Evolutionary conservation across 163 green algal species (phyloP), one percentile per base, ranked within the genome.

Genomic region (Chloromonas sp.): DNA sequence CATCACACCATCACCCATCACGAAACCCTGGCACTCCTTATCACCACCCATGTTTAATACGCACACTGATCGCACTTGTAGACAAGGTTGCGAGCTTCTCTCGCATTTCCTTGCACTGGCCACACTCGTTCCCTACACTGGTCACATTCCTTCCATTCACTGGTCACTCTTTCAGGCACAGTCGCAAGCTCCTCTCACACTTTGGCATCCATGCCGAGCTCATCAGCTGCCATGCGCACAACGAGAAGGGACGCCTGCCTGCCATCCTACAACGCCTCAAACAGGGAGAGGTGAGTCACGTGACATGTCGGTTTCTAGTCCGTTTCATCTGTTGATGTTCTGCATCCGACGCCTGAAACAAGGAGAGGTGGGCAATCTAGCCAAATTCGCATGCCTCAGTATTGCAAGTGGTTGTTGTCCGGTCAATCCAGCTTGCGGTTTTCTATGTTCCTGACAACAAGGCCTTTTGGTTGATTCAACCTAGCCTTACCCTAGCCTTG

Each of bases 151-250:
- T 36, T 36, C 36, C 36, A 36, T 36, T 36, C 36, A 36, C 36
- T 36, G 36, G 36, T 36, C 36, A 36, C 36, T 36, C 36, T 36
- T 36, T 36, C 66, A 74, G 66, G 66, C 93, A 95, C 85, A 97
- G 90, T 0, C 71, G 89, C 0, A 92, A 94, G 87, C 93, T 98
- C 84, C 89, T 98, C 57, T 84, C 85, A 57, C 62, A 84, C 8
- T 95, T 91, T 81, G 86, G 81, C 70, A 94, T 98, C 60, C 60
- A 57, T 8, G 88, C 86, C 0, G 83, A 82, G 11, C 88, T 96
- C 13, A 60, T 92, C 59, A 95, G 89, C 90, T 96, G 89, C 84
- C 96, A 98, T 83, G 88, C 90, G 66, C 95, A 98, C 91, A 98
- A 98, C 74, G 94, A 98, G 89, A 81, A 83, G n/a, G 81, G 80